phyloP scores from a whole-genome alignment of 2,329 filamentous ascomycete genomes.

The Fusarium palustre region DNA sequence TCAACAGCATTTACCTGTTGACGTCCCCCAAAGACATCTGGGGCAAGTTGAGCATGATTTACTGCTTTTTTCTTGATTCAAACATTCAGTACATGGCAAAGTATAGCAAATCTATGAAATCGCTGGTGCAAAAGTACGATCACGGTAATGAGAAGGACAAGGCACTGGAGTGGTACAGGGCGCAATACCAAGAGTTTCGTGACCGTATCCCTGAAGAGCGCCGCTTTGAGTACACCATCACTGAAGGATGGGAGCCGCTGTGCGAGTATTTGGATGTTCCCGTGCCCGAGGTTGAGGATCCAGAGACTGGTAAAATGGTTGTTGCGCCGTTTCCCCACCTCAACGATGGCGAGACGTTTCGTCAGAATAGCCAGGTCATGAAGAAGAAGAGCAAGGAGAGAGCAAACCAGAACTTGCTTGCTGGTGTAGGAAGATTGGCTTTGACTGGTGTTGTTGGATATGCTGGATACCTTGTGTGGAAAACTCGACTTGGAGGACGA shows the following conservation, averaged over 20 bases:
- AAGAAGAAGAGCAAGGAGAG: constrained; percentile 29
- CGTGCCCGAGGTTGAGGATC: constrained; percentile 51
- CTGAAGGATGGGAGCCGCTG: constrained; percentile 57
- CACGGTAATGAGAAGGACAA: constrained; percentile 52
- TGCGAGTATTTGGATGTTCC: constrained; percentile 55
- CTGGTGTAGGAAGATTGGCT: constrained; percentile 41
- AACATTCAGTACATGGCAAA: constrained; percentile 40
- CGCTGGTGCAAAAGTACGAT: constrained; percentile 46
- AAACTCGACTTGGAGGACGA: constrained; percentile 46
- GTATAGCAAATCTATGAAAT: constrained; percentile 47
- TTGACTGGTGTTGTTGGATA: constrained; percentile 46
- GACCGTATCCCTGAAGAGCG: constrained; percentile 50
- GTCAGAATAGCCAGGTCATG: constrained; percentile 16
- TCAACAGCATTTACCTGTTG: constrained; percentile 50
- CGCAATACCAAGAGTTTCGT: constrained; percentile 53
- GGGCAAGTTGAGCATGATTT: constrained; percentile 47
- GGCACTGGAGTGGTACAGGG: constrained; percentile 54
- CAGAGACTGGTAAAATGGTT: constrained; percentile 47
- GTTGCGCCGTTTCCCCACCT: constrained; percentile 51
- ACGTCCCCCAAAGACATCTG: constrained; percentile 36
- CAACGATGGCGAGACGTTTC: constrained; percentile 49
- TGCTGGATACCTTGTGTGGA: constrained; percentile 48
- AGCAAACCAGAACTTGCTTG: constrained; percentile 45
- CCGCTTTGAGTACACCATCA: constrained; percentile 55
- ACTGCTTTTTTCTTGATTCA: constrained; percentile 48